Conservation (phyloP, 2,329 filamentous ascomycete genomes). For the Trichothecium roseum region DNA sequence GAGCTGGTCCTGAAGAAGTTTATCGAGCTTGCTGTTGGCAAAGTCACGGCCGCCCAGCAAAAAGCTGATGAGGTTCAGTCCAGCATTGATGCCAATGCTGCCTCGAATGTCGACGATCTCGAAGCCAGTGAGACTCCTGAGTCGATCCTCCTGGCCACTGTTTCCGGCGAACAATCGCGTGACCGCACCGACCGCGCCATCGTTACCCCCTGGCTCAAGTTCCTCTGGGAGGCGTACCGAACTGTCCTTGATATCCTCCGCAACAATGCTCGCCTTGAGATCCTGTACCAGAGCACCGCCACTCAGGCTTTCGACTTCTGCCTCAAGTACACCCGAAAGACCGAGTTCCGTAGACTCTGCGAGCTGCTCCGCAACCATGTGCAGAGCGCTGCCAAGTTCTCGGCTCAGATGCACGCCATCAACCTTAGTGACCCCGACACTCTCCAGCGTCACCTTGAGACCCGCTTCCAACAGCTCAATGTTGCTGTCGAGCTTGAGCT, state of each 20-base stretch:
- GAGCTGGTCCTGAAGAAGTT: slow-evolving; percentile 97
- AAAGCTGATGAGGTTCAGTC: slow-evolving; percentile 95
- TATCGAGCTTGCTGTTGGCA: slow-evolving; percentile 91
- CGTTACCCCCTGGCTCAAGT: slow-evolving; percentile 98
- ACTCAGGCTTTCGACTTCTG: slow-evolving; percentile 99
- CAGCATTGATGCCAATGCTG: slow-evolving; percentile 60
- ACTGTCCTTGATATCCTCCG: slow-evolving; percentile 97
- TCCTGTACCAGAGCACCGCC: slow-evolving; percentile 96
- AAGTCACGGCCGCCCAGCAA: slow-evolving; percentile 89
- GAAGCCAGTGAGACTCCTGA: slow-evolving; percentile 97
- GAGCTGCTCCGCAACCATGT: slow-evolving; percentile 97
- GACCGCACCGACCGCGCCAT: slow-evolving; percentile 97
- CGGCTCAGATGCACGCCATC: slow-evolving; percentile 97
- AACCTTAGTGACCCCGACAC: slow-evolving; percentile 97
- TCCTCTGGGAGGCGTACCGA: slow-evolving; percentile 98
- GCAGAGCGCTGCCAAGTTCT: slow-evolving; percentile 98
- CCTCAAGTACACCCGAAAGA: slow-evolving; percentile 96
- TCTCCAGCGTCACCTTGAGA: slow-evolving; percentile 92
- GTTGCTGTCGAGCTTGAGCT: slow-evolving; percentile 95
- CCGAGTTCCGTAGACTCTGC: slow-evolving; percentile 96
- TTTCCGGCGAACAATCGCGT: slow-evolving; percentile 93
- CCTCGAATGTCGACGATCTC: slow-evolving; percentile 77
- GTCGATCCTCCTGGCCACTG: slow-evolving; percentile 93
- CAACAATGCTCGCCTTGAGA: slow-evolving; percentile 95
- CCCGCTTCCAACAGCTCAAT: slow-evolving; percentile 95